A percentile compares a stretch with the other conserved stretches of the same genome.
Evolutionary conservation across 2,329 filamentous ascomycete species (phyloP).

Genomic region (Sarocladium brachiariae): DNA sequence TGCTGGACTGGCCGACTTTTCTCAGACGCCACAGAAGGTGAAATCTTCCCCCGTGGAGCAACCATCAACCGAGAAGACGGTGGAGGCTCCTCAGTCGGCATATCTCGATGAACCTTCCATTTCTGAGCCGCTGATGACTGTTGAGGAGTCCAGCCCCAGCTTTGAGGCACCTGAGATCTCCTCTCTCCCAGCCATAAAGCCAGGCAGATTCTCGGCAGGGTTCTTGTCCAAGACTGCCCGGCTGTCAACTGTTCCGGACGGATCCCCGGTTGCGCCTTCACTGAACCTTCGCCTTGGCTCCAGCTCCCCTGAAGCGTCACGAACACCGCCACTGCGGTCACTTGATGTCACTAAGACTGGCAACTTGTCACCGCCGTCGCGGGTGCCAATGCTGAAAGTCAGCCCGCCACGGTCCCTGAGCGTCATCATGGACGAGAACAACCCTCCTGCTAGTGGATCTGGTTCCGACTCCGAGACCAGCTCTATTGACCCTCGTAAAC

Average conservation of each 20-base stretch:
- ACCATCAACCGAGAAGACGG: constrained; percentile 22
- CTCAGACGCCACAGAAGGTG: constrained; percentile 75
- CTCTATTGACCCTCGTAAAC: constrained; percentile 45
- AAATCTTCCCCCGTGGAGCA: constrained; percentile 45
- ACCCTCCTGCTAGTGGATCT: constrained; percentile 30
- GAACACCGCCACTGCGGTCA: constrained; percentile 39
- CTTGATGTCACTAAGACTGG: constrained; percentile 44
- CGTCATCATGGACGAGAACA: constrained; percentile 44
- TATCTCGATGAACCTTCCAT: constrained; percentile 15
- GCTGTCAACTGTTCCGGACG: constrained; percentile 31
- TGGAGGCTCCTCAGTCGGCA: constrained; percentile 19
- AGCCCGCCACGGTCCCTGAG: constrained; percentile 28
- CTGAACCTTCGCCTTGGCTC: constrained; percentile 53
- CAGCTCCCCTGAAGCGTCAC: constrained; percentile 22
- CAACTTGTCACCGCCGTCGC: constrained; percentile 36
- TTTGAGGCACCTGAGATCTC: constrained; percentile 44
- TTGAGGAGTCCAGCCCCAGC: constrained; percentile 47
- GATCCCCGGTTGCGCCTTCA: constrained; percentile 55
- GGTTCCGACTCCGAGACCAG: constrained; percentile 45
- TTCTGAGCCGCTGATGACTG: not conserved
- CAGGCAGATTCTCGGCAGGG: constrained; percentile 78
- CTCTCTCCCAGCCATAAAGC: constrained; percentile 21
- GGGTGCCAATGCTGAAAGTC: constrained; percentile 16
- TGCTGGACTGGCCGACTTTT: constrained; percentile 81
- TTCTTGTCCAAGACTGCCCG: constrained; percentile 60